Evolutionary conservation across 208 protist genomes (phyloP).

Genomic region (Acanthamoeba royreba): DNA sequence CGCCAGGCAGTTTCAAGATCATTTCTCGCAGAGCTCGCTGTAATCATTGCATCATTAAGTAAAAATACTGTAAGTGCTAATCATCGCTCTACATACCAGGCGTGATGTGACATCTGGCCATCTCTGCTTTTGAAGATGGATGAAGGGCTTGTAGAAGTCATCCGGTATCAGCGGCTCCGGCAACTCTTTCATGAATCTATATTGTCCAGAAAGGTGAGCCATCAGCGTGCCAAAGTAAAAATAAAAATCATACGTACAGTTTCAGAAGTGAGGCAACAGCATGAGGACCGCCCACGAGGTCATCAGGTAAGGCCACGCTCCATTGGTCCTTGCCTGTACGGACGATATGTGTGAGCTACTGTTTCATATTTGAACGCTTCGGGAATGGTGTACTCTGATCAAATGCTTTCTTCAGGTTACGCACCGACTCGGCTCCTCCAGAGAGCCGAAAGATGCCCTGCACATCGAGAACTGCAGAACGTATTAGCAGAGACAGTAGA

Average conservation of each 20-base stretch:
- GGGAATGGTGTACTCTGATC: not conserved
- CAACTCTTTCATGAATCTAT: slow-evolving; percentile 36
- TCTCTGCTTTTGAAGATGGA: not conserved
- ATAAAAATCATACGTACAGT: not conserved
- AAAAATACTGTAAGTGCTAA: not conserved
- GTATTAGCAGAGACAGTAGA: not conserved
- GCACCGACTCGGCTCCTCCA: not conserved
- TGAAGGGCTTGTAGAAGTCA: slow-evolving; percentile 4
- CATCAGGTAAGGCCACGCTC: not conserved
- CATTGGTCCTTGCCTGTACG: not conserved
- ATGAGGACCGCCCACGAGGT: not conserved
- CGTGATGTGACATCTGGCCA: not conserved
- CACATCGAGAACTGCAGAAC: not conserved
- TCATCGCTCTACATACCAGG: not conserved
- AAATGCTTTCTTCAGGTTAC: slow-evolving; percentile 3
- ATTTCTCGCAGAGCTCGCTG: not conserved
- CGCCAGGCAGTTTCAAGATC: not conserved
- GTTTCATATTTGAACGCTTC: not conserved
- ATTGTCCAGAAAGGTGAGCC: not conserved
- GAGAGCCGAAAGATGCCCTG: not conserved
- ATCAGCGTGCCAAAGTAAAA: not conserved
- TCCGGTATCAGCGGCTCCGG: slow-evolving; percentile 1
- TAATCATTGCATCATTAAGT: not conserved
- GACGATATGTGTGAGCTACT: no score
- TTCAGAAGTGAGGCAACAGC: not conserved